Base-by-base conservation (phyloP, 768 basidiomycete species). In the Roridomyces roridus region DNA sequence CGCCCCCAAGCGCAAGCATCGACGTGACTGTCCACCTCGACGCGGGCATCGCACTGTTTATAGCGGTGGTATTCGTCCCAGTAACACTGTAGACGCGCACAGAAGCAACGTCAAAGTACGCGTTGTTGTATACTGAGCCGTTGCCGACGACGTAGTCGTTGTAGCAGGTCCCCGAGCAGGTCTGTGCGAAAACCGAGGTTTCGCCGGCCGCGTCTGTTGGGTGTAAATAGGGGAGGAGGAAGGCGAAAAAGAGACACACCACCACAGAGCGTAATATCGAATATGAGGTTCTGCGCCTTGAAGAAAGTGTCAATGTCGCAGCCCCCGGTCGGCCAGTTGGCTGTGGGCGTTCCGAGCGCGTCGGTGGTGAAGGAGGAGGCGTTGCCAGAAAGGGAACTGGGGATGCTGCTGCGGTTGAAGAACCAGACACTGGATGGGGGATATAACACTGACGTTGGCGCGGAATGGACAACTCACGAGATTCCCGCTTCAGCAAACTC, bases 241-340 rank as follows among this genome's bases (percentile, higher is more conserved):
- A 9, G 35, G 23, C 45, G 26, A 46, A 15, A 18, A 62, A 57
- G 35, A 41, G 9, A 67, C 71, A 43, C 44, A 78, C 79, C 82
- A 67, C 86, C 87, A 49, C 88, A 89, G 6, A 88, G 79, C 1
- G 89, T 89, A 54, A 91, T 91, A 65, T 89, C 86, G 52, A 92
- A 83, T 17, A 91, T 85, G 39, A 92, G 77, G 54, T 83, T 77
- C 65, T 91, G 89, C 0, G 85, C 75, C 47, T 79, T 72, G 68
- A 89, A 88, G 70, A 78, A 88, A 18, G 72, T 62, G 46, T 75
- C 71, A 28, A 85, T 74, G 31, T 73, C 67, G 70, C 91, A 92
- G 21, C 77, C 77, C 15, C 77, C 74, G 2, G 80, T 70, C 5
- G 86, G 82, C 82, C 86, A 92, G 63, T 88, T 87, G 1, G 82